Evolutionary conservation across 1,139 yeast genomes (phyloP), one percentile per base, ranked within the genome.

Genomic region (Geotrichum klebahnii): DNA sequence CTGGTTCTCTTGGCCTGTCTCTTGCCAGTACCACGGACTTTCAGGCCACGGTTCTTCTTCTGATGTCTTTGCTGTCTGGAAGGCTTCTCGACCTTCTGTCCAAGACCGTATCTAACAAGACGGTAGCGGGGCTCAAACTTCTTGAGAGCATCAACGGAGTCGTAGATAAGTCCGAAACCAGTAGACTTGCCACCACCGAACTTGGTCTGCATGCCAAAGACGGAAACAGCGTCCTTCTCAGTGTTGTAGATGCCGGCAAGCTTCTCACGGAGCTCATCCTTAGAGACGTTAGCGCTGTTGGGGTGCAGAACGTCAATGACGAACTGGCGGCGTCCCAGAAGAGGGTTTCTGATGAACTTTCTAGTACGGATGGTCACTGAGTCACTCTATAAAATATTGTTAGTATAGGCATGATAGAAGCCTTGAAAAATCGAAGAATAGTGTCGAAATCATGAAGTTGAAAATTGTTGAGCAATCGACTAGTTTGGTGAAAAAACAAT

Each of bases 61-160:
- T 92, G 98, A 80, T 94, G 94, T 83, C 98, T 89, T 82, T 94
- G 98, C 82, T 90, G 97, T 89, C 97, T 89, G 69, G 97, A 88
- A 69, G 96, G 81, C 82, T 88, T 89, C 77, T 92, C 97, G 70
- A 84, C 89, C 83, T 87, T 88, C 67, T 79, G 79, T 73, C 96
- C 97, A 74, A 90, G 82, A 71, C 97, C 98, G 81, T 87, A 86
- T 86, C 99, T 92, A 70, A 92, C 96, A 73, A 89, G 88, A 81
- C 99, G 90, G 95, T 92, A 92, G 67, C 89, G 74, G 80, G 99
- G 98, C 81, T 92, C 99, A 76, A 92, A 92, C 79, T 82, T 90
- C 85, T 90, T 87, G 74, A 96, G 94, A 72, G 90, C 96, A 69
- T 95, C 97, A 70, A 81, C 89, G 68, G 96, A 87, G 85, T 89